A percentile compares a stretch with the other conserved stretches of the same genome.
phyloP scores from a whole-genome alignment of 2,329 filamentous ascomycete genomes.

The Setomelanomma holmii region DNA sequence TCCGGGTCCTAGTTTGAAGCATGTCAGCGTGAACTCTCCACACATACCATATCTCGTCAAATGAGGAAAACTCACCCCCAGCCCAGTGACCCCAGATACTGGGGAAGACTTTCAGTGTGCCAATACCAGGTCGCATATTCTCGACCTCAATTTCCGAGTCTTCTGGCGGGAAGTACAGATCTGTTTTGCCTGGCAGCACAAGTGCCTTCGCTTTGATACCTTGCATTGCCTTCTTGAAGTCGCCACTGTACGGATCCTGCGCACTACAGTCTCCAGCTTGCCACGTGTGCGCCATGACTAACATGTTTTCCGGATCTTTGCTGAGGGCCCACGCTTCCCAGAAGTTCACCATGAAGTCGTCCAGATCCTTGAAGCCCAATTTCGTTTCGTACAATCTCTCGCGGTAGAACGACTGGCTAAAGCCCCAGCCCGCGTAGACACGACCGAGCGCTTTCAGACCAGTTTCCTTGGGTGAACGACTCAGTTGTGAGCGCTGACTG shows the following conservation, averaged over 20 bases:
- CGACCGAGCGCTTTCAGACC: conserved; percentile 75
- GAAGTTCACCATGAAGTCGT: conserved; percentile 76
- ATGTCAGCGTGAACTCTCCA: conserved; percentile 11
- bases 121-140: conserved; percentile 66
- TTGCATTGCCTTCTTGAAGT: conserved; percentile 68
- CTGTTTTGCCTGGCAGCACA: conserved; percentile 74
- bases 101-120: conserved; percentile 61
- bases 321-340: conserved; percentile 78
- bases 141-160: conserved; percentile 77
- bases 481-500: conserved; percentile 37
- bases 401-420: conserved; percentile 80
- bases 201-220: conserved; percentile 75
- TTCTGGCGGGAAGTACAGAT: conserved; percentile 83
- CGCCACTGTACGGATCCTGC: conserved; percentile 71
- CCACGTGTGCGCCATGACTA: conserved; percentile 81
- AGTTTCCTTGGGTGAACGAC: background rate
- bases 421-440: conserved; percentile 82
- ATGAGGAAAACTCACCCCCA: conserved; percentile 57
- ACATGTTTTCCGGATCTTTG: conserved; percentile 78
- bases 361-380: conserved; percentile 71
- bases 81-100: conserved; percentile 69
- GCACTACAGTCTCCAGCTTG: conserved; percentile 74
- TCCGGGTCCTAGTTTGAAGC: conserved; percentile 63
- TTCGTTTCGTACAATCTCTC: conserved; percentile 70
- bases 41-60: background rate